Percentiles rank a stretch among this genome's conserved stretches.
These are phyloP conservation scores for Zopfochytrium polystomum DNA, from an alignment of 371 early-diverging fungal genomes.

Conservation along the genomic window DNA sequence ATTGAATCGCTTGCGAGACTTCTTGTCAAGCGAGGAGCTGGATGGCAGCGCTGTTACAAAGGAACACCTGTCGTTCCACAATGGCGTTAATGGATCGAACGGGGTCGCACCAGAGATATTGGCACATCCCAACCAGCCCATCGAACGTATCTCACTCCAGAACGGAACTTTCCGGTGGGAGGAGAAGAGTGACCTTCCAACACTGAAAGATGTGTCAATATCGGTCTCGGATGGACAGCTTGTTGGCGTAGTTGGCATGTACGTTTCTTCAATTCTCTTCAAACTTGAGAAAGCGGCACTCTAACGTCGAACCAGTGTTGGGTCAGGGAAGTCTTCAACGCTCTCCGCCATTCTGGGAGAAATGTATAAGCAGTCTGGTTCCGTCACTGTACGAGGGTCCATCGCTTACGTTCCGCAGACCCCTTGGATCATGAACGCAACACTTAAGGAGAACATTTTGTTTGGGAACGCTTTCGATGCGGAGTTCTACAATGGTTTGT, in stretches of 20 bases:
- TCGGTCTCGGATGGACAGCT: conserved; percentile 61
- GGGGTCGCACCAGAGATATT: too few relatives aligned
- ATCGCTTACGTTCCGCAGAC: conserved; percentile 79
- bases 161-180: conserved; percentile 63
- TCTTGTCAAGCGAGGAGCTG: conserved; percentile 72
- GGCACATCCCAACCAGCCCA: conserved; percentile 1
- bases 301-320: conserved; percentile 56
- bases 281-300: conserved; percentile 5
- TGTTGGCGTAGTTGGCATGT: conserved; percentile 72
- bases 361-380: conserved; percentile 67
- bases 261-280: neutral
- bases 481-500: conserved; percentile 64
- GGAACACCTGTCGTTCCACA: neutral
- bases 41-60: conserved; percentile 48
- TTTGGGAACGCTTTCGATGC: conserved; percentile 83
- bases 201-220: conserved; percentile 51
- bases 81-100: too few relatives aligned
- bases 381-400: conserved; percentile 68
- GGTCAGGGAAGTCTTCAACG: conserved; percentile 82
- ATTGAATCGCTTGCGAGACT: conserved; percentile 71
- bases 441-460: conserved; percentile 56
- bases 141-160: conserved; percentile 38
- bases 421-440: conserved; percentile 94
- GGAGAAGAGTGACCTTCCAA: conserved; percentile 37
- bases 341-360: conserved; percentile 84